Conservation (phyloP, 208 protist species). For the Lotmaria passim region DNA sequence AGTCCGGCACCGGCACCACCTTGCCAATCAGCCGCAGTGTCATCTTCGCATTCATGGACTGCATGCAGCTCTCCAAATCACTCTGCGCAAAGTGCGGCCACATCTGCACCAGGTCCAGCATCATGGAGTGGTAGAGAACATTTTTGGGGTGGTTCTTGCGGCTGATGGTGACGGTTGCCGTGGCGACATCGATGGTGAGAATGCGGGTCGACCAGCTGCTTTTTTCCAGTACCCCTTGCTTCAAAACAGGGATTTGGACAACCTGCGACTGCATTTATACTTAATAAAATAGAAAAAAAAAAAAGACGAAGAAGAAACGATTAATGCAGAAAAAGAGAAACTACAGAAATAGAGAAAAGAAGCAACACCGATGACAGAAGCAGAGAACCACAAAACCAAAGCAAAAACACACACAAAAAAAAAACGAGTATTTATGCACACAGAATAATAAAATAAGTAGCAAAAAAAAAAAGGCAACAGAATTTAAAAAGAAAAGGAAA, state of each 20-base stretch:
- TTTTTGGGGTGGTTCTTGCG: slow-evolving; percentile 4
- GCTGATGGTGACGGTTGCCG: slow-evolving; percentile 7
- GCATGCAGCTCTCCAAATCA: neutral
- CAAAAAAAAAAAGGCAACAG: neutral
- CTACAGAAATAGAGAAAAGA: neutral
- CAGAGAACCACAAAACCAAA: neutral
- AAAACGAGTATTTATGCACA: too few species aligned
- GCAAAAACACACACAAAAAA: neutral
- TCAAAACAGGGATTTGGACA: slow-evolving; percentile 14
- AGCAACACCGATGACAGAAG: too few species aligned
- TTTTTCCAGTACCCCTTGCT: slow-evolving; percentile 12
- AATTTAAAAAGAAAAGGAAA: neutral
- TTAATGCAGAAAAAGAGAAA: neutral
- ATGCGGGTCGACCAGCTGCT: slow-evolving; percentile 15
- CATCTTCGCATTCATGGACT: slow-evolving; percentile 13
- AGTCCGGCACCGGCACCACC: slow-evolving; percentile 11
- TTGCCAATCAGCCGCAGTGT: slow-evolving; percentile 6
- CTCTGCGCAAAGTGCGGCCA: slow-evolving; percentile 15
- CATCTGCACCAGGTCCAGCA: slow-evolving; percentile 18
- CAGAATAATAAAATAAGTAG: neutral
- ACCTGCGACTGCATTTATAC: neutral
- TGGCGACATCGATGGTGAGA: slow-evolving; percentile 20
- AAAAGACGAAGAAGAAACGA: slow-evolving; percentile 3
- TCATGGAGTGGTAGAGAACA: slow-evolving; percentile 7
- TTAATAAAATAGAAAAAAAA: neutral